phyloP scores from a whole-genome alignment of 306 rosid species.

The Erythrophleum fordii region DNA sequence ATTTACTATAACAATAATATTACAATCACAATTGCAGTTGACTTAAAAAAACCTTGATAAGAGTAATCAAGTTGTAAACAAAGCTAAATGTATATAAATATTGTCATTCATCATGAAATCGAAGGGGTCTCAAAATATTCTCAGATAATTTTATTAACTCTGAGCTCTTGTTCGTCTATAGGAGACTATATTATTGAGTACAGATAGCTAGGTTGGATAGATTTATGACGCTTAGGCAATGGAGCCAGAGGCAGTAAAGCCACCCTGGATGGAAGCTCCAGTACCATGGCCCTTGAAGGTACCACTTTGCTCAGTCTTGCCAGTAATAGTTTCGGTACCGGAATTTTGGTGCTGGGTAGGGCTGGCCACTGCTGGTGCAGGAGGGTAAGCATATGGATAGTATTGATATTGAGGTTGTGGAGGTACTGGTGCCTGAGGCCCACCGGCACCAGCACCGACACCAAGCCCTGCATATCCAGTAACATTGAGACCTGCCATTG shows the following conservation, averaged over 20 bases:
- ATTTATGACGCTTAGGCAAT: neutral
- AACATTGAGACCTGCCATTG: neutral
- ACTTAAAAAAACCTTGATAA: too few species aligned
- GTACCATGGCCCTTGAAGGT: slow-evolving; percentile 16
- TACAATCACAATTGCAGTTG: neutral
- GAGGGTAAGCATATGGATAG: neutral
- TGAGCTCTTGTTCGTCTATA: neutral
- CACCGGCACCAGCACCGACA: neutral
- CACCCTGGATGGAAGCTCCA: slow-evolving; percentile 15
- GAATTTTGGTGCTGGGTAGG: neutral
- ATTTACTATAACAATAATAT: neutral
- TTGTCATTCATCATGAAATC: neutral
- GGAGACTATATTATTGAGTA: neutral
- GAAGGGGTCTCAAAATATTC: neutral
- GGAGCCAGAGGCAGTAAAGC: slow-evolving; percentile 3
- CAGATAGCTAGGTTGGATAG: neutral
- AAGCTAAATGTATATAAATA: neutral
- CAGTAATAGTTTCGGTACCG: neutral
- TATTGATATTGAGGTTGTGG: neutral
- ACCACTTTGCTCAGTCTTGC: neutral
- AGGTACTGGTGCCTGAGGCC: neutral
- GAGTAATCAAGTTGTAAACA: too few species aligned
- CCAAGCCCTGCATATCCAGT: neutral
- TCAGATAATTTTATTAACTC: neutral
- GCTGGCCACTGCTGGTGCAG: neutral